These are phyloP conservation scores for Fusarium palustre DNA, from an alignment of 2,329 filamentous ascomycete species.

Conservation along the genomic window DNA sequence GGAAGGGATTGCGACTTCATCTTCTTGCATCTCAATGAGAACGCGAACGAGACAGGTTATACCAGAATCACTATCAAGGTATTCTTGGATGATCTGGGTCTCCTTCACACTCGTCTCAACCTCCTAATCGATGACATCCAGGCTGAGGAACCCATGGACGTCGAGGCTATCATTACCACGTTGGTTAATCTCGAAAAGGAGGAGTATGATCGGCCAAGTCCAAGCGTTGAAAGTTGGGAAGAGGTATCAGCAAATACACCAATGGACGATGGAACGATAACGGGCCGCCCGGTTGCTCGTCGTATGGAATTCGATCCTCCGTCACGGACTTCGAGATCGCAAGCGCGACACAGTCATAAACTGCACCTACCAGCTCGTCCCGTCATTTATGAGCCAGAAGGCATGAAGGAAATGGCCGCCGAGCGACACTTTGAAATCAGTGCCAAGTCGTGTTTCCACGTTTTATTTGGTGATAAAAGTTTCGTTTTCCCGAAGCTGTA, in stretches of 20 bases:
- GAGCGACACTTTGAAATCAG: slow-evolving; percentile 90
- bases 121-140: slow-evolving; percentile 85
- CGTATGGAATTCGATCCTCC: slow-evolving; percentile 53
- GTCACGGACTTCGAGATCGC: slow-evolving; percentile 51
- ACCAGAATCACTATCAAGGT: slow-evolving; percentile 88
- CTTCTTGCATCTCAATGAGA: slow-evolving; percentile 79
- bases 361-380: slow-evolving; percentile 85
- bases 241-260: slow-evolving; percentile 74
- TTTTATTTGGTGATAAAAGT: slow-evolving; percentile 96
- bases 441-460: slow-evolving; percentile 94
- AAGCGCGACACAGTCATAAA: slow-evolving; percentile 66
- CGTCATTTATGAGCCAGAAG: slow-evolving; percentile 85
- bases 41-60: slow-evolving; percentile 71
- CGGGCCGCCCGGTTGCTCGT: slow-evolving; percentile 53
- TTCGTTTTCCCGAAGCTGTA: slow-evolving; percentile 93
- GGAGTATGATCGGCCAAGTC: slow-evolving; percentile 68
- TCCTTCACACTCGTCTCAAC: slow-evolving; percentile 87
- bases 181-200: slow-evolving; percentile 80
- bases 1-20: slow-evolving; percentile 94
- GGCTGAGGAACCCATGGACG: slow-evolving; percentile 73
- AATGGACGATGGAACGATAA: slow-evolving; percentile 65
- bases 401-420: slow-evolving; percentile 79
- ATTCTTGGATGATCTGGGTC: slow-evolving; percentile 86
- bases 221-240: slow-evolving; percentile 91
- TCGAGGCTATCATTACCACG: slow-evolving; percentile 77